phyloP scores from a whole-genome alignment of 2,329 filamentous ascomycete species.

The Claviceps cyperi region DNA sequence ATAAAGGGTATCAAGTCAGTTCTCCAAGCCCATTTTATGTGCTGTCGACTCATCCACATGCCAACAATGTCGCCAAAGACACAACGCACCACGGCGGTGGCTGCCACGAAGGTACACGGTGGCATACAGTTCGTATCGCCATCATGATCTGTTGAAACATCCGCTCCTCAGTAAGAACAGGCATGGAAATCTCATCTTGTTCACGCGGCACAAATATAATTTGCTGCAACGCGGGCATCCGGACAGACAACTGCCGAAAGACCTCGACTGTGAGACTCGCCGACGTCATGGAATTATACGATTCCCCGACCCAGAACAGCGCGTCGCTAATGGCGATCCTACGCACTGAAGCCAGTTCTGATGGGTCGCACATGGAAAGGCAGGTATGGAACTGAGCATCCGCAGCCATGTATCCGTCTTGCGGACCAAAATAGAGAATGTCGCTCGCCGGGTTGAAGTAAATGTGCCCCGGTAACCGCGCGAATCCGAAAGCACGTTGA shows the following conservation, averaged over 20 bases:
- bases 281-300: constrained; percentile 24
- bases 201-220: constrained; percentile 30
- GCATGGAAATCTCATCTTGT: constrained; percentile 17
- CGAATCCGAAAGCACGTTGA: constrained; percentile 26
- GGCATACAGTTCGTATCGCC: constrained; percentile 20
- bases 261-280: constrained; percentile 25
- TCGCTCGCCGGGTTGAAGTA: constrained; percentile 28
- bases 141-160: constrained; percentile 23
- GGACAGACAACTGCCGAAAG: constrained; percentile 21
- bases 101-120: constrained; percentile 17
- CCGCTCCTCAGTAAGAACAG: constrained; percentile 17
- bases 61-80: constrained; percentile 7
- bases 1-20: neutral
- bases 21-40: neutral
- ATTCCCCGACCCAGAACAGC: constrained; percentile 24
- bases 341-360: constrained; percentile 25
- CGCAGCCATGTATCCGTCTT: constrained; percentile 29
- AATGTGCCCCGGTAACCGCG: constrained; percentile 25
- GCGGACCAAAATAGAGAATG: constrained; percentile 33
- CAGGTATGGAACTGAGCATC: constrained; percentile 30
- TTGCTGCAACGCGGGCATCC: constrained; percentile 26
- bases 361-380: constrained; percentile 26
- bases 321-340: constrained; percentile 31
- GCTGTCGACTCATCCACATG: constrained; percentile 2
- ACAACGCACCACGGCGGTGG: constrained; percentile 25